These are phyloP conservation scores for Phyllosticta citrichinensis DNA, from an alignment of 2,329 filamentous ascomycete genomes.

Conservation along the genomic window DNA sequence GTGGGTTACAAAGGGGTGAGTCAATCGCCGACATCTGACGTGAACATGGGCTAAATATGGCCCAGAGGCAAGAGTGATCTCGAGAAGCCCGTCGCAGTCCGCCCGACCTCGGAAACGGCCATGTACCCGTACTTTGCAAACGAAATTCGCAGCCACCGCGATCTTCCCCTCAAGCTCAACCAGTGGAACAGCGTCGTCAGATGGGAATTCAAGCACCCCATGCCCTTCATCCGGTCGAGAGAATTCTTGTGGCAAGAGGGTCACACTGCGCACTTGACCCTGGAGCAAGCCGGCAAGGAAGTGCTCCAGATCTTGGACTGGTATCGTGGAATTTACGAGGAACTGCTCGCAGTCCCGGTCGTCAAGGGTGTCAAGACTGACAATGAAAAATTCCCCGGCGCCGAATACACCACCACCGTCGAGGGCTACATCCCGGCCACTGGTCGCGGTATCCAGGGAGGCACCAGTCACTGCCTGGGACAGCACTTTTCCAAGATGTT, in stretches of 20 bases:
- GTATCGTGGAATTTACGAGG: conserved; percentile 85
- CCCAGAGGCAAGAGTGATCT: conserved; percentile 79
- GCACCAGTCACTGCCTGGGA: conserved; percentile 85
- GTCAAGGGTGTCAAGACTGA: conserved; percentile 92
- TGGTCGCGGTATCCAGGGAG: conserved; percentile 92
- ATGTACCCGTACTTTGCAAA: conserved; percentile 96
- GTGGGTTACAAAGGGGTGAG: conserved; percentile 55
- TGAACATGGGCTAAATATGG: not conserved
- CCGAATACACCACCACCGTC: conserved; percentile 91
- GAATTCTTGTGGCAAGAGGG: conserved; percentile 99
- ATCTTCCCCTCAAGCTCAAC: conserved; percentile 87
- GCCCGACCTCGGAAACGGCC: conserved; percentile 63
- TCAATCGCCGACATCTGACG: not conserved
- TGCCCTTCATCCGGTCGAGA: conserved; percentile 77
- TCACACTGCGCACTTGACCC: conserved; percentile 82
- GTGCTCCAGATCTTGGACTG: conserved; percentile 88
- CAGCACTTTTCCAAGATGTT: conserved; percentile 99
- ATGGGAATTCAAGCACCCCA: conserved; percentile 93
- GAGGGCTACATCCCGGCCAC: conserved; percentile 96
- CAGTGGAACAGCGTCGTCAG: conserved; percentile 96
- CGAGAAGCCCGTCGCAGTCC: conserved; percentile 66
- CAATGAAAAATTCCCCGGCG: conserved; percentile 96
- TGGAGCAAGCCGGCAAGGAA: conserved; percentile 71
- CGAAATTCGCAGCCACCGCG: conserved; percentile 93
- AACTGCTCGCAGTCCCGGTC: conserved; percentile 88